Evolutionary conservation across 345 rosid species (phyloP).

Genomic region (Lumnitzera littorea): DNA sequence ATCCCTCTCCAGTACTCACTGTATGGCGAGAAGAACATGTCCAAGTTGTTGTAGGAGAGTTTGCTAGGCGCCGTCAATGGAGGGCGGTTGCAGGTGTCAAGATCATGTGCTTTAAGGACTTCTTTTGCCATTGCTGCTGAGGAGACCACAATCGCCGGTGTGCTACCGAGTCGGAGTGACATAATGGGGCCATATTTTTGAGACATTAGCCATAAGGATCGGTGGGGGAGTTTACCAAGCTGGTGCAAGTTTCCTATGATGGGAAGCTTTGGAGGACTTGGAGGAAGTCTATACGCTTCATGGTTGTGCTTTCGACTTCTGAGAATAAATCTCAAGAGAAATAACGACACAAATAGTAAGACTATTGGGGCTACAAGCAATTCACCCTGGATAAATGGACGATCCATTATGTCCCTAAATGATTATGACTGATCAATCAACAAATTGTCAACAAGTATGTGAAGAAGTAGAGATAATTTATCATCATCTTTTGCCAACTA

Average conservation of each 20-base stretch:
- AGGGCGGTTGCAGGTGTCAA: constrained; percentile 4
- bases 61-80: neutral
- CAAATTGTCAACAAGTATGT: too few relatives aligned
- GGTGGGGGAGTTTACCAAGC: constrained; percentile 3
- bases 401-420: too few relatives aligned
- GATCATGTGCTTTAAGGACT: constrained; percentile 2
- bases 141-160: neutral
- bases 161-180: neutral
- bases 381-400: too few relatives aligned
- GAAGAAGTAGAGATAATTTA: too few relatives aligned
- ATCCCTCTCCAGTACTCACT: constrained; percentile 4
- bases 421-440: too few relatives aligned
- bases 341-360: too few relatives aligned
- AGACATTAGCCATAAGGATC: neutral
- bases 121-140: neutral
- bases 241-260: constrained; percentile 6
- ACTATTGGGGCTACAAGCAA: too few relatives aligned
- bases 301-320: too few relatives aligned
- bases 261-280: constrained; percentile 5
- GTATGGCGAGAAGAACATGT: constrained; percentile 2
- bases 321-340: too few relatives aligned
- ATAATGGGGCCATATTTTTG: neutral
- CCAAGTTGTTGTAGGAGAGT: constrained; percentile 8
- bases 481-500: too few relatives aligned
- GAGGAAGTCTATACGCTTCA: neutral